Evolutionary conservation across 352 stramenopile species (phyloP).

Genomic region (Globisporangium perplexum): DNA sequence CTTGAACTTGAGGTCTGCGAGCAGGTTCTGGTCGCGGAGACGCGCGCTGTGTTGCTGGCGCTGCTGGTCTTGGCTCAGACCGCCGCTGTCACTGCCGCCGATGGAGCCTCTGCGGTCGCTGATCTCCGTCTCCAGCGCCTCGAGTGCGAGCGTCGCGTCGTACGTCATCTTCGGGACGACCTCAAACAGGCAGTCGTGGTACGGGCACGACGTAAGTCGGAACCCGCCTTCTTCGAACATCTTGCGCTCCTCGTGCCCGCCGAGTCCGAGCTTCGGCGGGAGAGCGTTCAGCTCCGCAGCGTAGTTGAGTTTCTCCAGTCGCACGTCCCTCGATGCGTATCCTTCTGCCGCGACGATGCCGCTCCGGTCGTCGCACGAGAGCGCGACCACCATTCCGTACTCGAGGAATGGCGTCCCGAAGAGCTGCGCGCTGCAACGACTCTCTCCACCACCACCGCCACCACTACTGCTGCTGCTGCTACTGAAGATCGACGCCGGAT

Average conservation of each 20-base stretch:
- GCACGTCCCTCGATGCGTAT: conserved; percentile 50
- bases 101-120: background rate
- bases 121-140: conserved; percentile 15
- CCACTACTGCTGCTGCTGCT: conserved; percentile 5
- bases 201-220: conserved; percentile 40
- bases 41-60: conserved; percentile 4
- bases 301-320: conserved; percentile 45
- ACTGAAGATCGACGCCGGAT: conserved; percentile 31
- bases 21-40: conserved; percentile 18
- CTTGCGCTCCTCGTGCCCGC: conserved; percentile 33
- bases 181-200: conserved; percentile 67
- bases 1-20: conserved; percentile 60
- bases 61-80: background rate
- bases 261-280: conserved; percentile 34
- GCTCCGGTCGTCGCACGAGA: conserved; percentile 52
- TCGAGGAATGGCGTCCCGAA: conserved; percentile 49
- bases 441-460: conserved; percentile 10
- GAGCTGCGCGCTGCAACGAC: conserved; percentile 11
- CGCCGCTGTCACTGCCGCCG: background rate
- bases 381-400: conserved; percentile 64
- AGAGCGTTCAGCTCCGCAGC: conserved; percentile 11
- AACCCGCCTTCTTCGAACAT: conserved; percentile 30
- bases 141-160: conserved; percentile 44
- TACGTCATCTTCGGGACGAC: conserved; percentile 74
- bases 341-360: conserved; percentile 51